Percentiles rank a stretch among this genome's conserved stretches.
Conservation (phyloP, 2,329 filamentous ascomycete species). For the Paraphaeosphaeria minitans region DNA sequence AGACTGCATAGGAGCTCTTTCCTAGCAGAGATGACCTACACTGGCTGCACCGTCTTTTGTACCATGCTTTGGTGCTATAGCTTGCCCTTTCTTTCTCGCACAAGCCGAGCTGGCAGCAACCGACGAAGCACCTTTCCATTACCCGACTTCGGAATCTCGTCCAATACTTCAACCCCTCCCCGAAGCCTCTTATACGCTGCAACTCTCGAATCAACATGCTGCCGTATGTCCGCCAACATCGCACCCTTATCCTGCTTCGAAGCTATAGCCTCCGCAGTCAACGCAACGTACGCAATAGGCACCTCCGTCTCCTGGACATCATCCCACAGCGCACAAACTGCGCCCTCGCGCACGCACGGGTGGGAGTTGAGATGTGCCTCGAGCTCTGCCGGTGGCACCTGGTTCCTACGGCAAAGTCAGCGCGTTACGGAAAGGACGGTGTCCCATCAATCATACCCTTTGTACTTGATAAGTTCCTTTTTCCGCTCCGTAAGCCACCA, state of each 20-base stretch:
- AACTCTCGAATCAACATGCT: conserved; percentile 35
- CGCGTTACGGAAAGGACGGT: not conserved
- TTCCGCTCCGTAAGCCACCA: conserved; percentile 41
- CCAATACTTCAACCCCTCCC: conserved; percentile 30
- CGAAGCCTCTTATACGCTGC: conserved; percentile 39
- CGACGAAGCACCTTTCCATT: conserved; percentile 40
- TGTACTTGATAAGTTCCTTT: conserved; percentile 44
- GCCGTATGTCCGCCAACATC: conserved; percentile 22
- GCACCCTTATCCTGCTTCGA: not conserved
- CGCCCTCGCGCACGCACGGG: conserved; percentile 33
- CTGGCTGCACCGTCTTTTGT: too few relatives aligned
- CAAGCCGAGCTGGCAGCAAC: conserved; percentile 22
- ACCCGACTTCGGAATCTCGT: conserved; percentile 32
- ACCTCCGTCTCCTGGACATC: conserved; percentile 33
- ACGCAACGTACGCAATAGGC: conserved; percentile 36
- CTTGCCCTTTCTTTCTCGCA: conserved; percentile 8
- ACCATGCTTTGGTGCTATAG: not conserved
- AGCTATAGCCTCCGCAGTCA: conserved; percentile 16
- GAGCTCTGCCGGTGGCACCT: conserved; percentile 43
- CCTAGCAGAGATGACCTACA: too few relatives aligned
- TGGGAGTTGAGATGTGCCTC: conserved; percentile 36
- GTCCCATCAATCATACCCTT: conserved; percentile 19
- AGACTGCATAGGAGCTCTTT: too few relatives aligned
- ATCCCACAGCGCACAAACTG: conserved; percentile 38
- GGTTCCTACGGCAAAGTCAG: conserved; percentile 18